A percentile compares a stretch with the other conserved stretches of the same genome.
phyloP scores from a whole-genome alignment of 139 green algal genomes.

The Chlamydomonas sphaeroides region DNA sequence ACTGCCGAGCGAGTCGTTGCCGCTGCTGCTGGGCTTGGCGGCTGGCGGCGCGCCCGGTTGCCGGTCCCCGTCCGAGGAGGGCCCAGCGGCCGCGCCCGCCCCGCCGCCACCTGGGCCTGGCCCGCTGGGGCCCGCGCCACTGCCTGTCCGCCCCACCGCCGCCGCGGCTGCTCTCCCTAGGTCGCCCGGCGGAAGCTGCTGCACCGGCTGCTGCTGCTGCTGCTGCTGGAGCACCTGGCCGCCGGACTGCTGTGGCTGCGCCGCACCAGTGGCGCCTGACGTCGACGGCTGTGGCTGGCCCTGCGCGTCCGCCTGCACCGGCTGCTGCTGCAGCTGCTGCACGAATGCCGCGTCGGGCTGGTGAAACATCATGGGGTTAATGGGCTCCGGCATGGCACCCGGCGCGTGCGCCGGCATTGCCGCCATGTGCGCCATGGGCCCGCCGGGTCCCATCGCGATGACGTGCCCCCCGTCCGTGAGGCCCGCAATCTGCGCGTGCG shows the following conservation, averaged over 20 bases:
- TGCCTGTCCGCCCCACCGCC: no score
- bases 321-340: not conserved
- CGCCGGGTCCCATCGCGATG: not conserved
- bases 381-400: not conserved
- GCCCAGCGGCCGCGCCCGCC: not conserved
- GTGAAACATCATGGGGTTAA: not conserved
- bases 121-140: no score
- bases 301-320: no score
- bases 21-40: not conserved
- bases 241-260: not conserved
- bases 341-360: not conserved
- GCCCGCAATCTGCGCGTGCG: not conserved
- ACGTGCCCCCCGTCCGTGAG: conserved; percentile 9
- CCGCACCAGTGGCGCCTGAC: no score
- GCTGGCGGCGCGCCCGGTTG: not conserved
- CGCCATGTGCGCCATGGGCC: not conserved
- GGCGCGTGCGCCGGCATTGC: not conserved
- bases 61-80: not conserved
- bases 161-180: conserved; percentile 1
- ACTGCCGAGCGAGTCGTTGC: conserved; percentile 5
- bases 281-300: no score
- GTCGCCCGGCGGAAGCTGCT: no score
- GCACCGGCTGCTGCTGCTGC: conserved; percentile 29
- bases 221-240: conserved; percentile 1
- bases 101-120: not conserved